A percentile compares a stretch with the other conserved stretches of the same genome.
Conservation (phyloP, 1,139 yeast genomes). For the Yamadazyma sp. region DNA sequence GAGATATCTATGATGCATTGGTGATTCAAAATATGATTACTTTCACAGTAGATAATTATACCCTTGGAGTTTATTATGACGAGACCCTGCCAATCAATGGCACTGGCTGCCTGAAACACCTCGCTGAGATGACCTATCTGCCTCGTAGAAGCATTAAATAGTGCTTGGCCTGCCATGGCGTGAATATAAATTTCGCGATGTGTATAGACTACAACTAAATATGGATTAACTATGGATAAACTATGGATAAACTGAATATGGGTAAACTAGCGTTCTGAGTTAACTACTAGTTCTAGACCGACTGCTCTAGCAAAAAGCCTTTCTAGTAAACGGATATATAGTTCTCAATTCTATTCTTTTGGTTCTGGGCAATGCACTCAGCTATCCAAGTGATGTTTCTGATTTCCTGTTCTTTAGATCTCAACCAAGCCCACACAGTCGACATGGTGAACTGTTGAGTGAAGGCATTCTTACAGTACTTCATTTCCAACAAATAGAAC, state of each 20-base stretch:
- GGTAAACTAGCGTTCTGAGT: too few relatives aligned
- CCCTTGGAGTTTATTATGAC: conserved; percentile 35
- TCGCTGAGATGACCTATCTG: conserved; percentile 43
- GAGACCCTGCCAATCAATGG: conserved; percentile 36
- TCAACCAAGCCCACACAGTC: conserved; percentile 95
- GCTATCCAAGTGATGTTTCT: conserved; percentile 98
- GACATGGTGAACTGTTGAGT: conserved; percentile 94
- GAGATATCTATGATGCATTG: conserved; percentile 38
- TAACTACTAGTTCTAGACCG: too few relatives aligned
- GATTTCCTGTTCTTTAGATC: conserved; percentile 93
- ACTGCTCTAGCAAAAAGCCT: too few relatives aligned
- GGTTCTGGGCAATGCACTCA: conserved; percentile 91
- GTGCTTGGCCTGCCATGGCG: conserved; percentile 1
- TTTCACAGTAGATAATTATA: conserved; percentile 34
- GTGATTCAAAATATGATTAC: conserved; percentile 39
- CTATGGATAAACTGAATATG: too few relatives aligned
- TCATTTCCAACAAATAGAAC: conserved; percentile 90
- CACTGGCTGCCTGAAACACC: conserved; percentile 32
- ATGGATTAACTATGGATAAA: too few relatives aligned
- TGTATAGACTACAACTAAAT: background rate
- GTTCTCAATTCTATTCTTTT: conserved; percentile 76
- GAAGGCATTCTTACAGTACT: conserved; percentile 85
- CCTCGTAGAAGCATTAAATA: conserved; percentile 33
- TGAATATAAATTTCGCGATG: conserved; percentile 2
- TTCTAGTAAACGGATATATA: conserved; percentile 70